Percentiles rank a stretch among this genome's conserved stretches.
These are phyloP conservation scores for Amanita pallidorosea DNA, from an alignment of 768 basidiomycete species.

Conservation along the genomic window DNA sequence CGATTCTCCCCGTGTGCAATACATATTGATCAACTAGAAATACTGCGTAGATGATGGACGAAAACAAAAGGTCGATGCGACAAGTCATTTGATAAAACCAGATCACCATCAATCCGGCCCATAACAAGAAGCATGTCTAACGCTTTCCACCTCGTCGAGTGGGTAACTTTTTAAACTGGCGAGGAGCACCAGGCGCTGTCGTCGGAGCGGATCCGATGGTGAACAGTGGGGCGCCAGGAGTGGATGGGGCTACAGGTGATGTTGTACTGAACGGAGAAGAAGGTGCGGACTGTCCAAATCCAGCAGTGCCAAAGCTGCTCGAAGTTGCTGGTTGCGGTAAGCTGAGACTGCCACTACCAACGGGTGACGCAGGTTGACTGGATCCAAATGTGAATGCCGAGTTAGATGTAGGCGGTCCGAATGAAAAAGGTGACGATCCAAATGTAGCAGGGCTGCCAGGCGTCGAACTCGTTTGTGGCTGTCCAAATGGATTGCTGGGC, in stretches of 20 bases:
- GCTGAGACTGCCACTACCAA: slow-evolving; percentile 23
- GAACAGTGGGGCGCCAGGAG: slow-evolving; percentile 34
- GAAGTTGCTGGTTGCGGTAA: slow-evolving; percentile 27
- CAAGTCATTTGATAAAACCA: neutral
- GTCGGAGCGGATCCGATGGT: slow-evolving; percentile 51
- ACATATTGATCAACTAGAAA: slow-evolving; percentile 8
- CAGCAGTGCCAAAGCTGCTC: slow-evolving; percentile 28
- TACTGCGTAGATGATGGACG: slow-evolving; percentile 4
- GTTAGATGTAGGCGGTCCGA: slow-evolving; percentile 26
- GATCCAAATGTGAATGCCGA: slow-evolving; percentile 41
- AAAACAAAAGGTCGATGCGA: neutral
- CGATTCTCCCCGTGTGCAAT: slow-evolving; percentile 8
- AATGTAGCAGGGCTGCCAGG: slow-evolving; percentile 28
- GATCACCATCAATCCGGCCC: neutral
- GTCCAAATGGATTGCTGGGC: slow-evolving; percentile 10
- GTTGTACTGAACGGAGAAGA: slow-evolving; percentile 36
- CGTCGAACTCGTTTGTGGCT: slow-evolving; percentile 22
- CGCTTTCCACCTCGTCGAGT: slow-evolving; percentile 34
- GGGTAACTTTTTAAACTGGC: slow-evolving; percentile 48
- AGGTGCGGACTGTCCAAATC: slow-evolving; percentile 27
- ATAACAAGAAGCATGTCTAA: slow-evolving; percentile 9
- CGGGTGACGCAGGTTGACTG: slow-evolving; percentile 52
- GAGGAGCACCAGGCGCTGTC: slow-evolving; percentile 20
- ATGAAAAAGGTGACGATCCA: slow-evolving; percentile 36
- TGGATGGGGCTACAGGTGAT: slow-evolving; percentile 21